phyloP scores from a whole-genome alignment of 1,284 basidiomycete genomes.

The Leccinum subrobustum region DNA sequence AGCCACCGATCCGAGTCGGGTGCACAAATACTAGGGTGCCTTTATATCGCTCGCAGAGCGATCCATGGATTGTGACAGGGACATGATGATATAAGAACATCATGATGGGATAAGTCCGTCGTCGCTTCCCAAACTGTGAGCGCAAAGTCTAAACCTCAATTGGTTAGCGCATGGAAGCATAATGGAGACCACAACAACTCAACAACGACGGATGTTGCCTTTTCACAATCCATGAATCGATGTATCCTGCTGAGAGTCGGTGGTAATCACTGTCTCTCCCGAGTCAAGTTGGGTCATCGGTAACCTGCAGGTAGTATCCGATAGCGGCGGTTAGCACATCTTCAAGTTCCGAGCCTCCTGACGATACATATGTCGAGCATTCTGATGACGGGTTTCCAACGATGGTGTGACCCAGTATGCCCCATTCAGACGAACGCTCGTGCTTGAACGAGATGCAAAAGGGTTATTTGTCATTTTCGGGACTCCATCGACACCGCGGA shows the following conservation, averaged over 20 bases:
- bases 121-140: neutral
- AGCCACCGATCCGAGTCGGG: neutral
- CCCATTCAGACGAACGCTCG: neutral
- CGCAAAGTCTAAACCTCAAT: neutral
- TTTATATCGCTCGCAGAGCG: neutral
- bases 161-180: neutral
- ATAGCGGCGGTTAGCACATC: neutral
- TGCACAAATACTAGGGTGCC: neutral
- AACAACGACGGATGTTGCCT: neutral
- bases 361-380: neutral
- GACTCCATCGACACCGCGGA: neutral
- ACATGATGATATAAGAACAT: neutral
- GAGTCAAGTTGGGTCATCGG: neutral
- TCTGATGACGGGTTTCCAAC: neutral
- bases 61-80: neutral
- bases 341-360: neutral
- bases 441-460: neutral
- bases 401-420: neutral
- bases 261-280: neutral
- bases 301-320: neutral
- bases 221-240: neutral
- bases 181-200: neutral
- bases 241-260: neutral
- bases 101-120: neutral
- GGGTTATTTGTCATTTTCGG: neutral